These are phyloP conservation scores for Hibiscus mutabilis DNA, from an alignment of 345 rosid species.

Conservation along the genomic window DNA sequence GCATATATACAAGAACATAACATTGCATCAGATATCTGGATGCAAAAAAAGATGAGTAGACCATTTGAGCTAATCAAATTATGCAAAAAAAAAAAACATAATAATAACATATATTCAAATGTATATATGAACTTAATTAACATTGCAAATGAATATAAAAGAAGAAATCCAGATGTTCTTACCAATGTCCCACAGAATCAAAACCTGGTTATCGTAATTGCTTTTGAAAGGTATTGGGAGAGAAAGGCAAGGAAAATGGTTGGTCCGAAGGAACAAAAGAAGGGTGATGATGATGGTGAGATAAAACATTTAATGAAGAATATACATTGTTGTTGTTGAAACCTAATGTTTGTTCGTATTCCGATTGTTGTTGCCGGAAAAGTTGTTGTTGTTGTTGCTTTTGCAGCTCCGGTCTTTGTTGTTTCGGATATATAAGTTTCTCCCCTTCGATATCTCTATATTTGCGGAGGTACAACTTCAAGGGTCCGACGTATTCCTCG, in stretches of 20 bases:
- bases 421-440: slow-evolving; percentile 49
- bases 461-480: slow-evolving; percentile 46
- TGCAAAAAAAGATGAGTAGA: too few species aligned
- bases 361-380: neutral
- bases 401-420: slow-evolving; percentile 25
- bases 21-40: too few species aligned
- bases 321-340: neutral
- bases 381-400: neutral
- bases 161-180: slow-evolving; percentile 7
- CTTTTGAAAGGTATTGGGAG: slow-evolving; percentile 48
- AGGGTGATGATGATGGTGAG: slow-evolving; percentile 9
- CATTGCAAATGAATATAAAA: neutral
- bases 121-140: neutral
- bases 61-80: neutral
- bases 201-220: slow-evolving; percentile 53
- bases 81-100: neutral
- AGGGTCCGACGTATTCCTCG: slow-evolving; percentile 51
- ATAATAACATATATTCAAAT: neutral
- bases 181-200: slow-evolving; percentile 19
- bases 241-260: slow-evolving; percentile 45
- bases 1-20: too few species aligned
- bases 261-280: slow-evolving; percentile 35
- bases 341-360: too few species aligned
- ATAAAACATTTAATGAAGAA: neutral
- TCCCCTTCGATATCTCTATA: slow-evolving; percentile 61